These are phyloP conservation scores for Aspergillus melleus DNA, from an alignment of 2,329 filamentous ascomycete species.

Conservation along the genomic window DNA sequence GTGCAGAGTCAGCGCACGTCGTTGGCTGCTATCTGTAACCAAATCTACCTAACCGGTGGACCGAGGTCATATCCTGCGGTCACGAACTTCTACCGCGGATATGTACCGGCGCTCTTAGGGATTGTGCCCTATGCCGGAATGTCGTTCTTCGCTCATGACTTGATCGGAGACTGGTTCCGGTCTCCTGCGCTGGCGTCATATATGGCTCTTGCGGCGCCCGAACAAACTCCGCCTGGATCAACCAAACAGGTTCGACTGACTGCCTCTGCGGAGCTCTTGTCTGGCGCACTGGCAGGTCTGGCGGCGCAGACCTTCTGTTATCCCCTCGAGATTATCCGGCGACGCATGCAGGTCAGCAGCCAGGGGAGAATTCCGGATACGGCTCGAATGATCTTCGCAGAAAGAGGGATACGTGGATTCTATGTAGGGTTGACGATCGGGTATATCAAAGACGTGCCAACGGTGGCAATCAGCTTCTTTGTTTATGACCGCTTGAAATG, in stretches of 20 bases:
- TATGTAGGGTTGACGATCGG: slow-evolving; percentile 93
- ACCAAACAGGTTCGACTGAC: slow-evolving; percentile 68
- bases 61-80: slow-evolving; percentile 46
- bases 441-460: slow-evolving; percentile 89
- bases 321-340: slow-evolving; percentile 85
- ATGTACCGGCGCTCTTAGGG: slow-evolving; percentile 82
- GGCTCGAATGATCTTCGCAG: slow-evolving; percentile 68
- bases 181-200: slow-evolving; percentile 65
- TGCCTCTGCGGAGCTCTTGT: slow-evolving; percentile 81
- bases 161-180: slow-evolving; percentile 81
- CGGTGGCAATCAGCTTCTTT: slow-evolving; percentile 74
- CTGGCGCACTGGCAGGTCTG: slow-evolving; percentile 82
- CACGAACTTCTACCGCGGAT: slow-evolving; percentile 92
- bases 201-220: slow-evolving; percentile 69
- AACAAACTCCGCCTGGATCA: slow-evolving; percentile 40
- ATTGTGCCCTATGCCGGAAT: slow-evolving; percentile 97
- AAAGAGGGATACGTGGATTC: slow-evolving; percentile 78
- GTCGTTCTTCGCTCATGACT: slow-evolving; percentile 94
- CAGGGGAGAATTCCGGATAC: slow-evolving; percentile 78
- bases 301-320: slow-evolving; percentile 91
- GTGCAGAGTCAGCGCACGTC: slow-evolving; percentile 82
- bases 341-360: slow-evolving; percentile 94
- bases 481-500: slow-evolving; percentile 68
- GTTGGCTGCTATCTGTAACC: slow-evolving; percentile 72
- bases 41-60: slow-evolving; percentile 80